Evolutionary conservation across 2,329 filamentous ascomycete species (phyloP), one percentile per base, ranked within the genome.

Genomic region (Botrytis paeoniae): DNA sequence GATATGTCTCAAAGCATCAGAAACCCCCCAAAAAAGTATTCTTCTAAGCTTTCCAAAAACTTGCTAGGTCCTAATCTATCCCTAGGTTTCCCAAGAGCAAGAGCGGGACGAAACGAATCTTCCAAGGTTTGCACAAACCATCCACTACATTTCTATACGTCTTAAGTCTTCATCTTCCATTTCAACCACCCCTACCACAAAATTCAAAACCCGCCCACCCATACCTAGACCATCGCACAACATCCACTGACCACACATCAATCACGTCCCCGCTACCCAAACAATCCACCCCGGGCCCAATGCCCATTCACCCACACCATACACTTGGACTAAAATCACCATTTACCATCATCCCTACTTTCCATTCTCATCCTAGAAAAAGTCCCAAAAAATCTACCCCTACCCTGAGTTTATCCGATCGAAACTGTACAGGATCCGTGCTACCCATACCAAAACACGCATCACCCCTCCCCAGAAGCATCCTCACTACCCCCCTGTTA

Each of bases 341-440:
- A 43, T 35, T 51, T 65, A 69, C 63, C 43, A 63, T 20, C 22
- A 63, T 48, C 48, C 54, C 66, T 69, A 73, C 16, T n/a, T 35
- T 20, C 71, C 39, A 59, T 43, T 35, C n/a, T 62, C 45, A 45
- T 59, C 71, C 29, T 22, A 35, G 64, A 54, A 54, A 45, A 35
- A 37, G 37, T 14, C 32, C 37, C 18, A 32, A 70, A 54, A 62
- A 45, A 41, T 25, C 39, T 62, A 61, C 43, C 71, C 71, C 37
- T 73, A 64, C 57, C 57, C 65, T 73, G 54, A 65, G 22, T 59
- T 68, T 72, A 60, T 72, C 62, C 70, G 70, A 72, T 72, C 62
- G 62, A 72, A 68, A 72, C 51, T 48, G 62, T n/a, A 72, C 62
- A 72, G 62, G 70, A 68, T 72, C 62, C 62, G 70, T 72, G 62